Base-by-base conservation (phyloP, 1,139 yeast genomes). In the Debaryomyces sp. region DNA sequence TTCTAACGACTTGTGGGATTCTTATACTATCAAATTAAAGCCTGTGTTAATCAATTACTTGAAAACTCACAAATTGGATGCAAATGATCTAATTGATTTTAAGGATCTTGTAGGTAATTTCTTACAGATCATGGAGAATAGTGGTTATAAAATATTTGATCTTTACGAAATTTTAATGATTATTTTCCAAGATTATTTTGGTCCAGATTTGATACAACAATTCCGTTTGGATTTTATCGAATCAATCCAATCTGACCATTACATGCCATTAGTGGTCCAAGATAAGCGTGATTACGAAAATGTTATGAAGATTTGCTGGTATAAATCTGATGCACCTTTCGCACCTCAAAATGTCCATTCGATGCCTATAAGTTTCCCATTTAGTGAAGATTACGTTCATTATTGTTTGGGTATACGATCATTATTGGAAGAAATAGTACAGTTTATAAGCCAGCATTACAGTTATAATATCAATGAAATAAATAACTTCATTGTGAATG, bases 371-470 rank as follows among this genome's bases (percentile, higher is more conserved):
- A 78, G 84, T 2, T 75, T 92, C 49, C 98, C 99, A 4, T 94
- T 92, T 63, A 89, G 97, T 50, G 89, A 89, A 50, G 84, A 90
- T 55, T 92, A 90, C 60, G 92, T 95, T 15, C 86, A 89, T 67
- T 84, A 90, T 36, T 92, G 97, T 66, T 81, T 89, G 26, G 85
- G 89, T 41, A 69, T 89, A 21, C 78, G 90, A 46, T 80, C 83
- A 12, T 82, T 87, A 44, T 78, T 91, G 33, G 78, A 81, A 35
- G 83, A 83, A 52, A 77, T 88, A 39, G 75, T 82, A 30, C 69
- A 73, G 30, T 94, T 91, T 59, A 71, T 88, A 45, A 82, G 80
- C 46, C 87, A 81, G 52, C 87, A 84, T 60, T 91, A 89, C 57
- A 63, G 76, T 55, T 70, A 74, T 50, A 80, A 76, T 66, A 62